Conservation (phyloP, 2,329 filamentous ascomycete genomes). For the Cercospora zeae-maydis region DNA sequence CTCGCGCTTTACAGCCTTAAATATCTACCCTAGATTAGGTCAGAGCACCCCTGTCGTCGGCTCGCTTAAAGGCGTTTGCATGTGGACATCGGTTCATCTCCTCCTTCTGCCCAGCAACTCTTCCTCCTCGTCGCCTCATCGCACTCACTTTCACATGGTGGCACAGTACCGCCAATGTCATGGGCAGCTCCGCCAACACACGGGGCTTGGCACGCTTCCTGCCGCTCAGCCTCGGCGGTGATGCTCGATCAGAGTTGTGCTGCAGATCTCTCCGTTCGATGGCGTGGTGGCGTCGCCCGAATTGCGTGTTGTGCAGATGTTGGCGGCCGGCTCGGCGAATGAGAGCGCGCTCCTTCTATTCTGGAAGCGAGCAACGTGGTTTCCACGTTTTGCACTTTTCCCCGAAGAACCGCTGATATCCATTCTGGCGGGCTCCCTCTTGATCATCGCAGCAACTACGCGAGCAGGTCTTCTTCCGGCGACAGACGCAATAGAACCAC, state of each 20-base stretch:
- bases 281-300: neutral
- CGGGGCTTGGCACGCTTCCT: neutral
- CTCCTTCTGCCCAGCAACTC: no score
- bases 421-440: neutral
- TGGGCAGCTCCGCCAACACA: neutral
- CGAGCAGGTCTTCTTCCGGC: neutral
- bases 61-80: no score
- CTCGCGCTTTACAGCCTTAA: no score
- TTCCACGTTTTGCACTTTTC: neutral
- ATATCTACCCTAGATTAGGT: no score
- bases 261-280: constrained; percentile 1
- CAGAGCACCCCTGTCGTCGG: no score
- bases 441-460: neutral
- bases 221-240: neutral
- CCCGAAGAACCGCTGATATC: neutral
- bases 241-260: constrained; percentile 1
- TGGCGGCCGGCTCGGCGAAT: neutral
- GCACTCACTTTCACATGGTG: neutral
- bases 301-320: neutral
- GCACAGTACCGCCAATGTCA: neutral
- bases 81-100: no score
- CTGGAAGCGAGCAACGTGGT: constrained; percentile 2
- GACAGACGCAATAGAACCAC: neutral
- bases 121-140: no score
- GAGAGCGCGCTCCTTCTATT: neutral